Evolutionary conservation across 2,329 filamentous ascomycete species (phyloP), one percentile per base, ranked within the genome.

Genomic region (Arthrobotrys pseudoclavata): DNA sequence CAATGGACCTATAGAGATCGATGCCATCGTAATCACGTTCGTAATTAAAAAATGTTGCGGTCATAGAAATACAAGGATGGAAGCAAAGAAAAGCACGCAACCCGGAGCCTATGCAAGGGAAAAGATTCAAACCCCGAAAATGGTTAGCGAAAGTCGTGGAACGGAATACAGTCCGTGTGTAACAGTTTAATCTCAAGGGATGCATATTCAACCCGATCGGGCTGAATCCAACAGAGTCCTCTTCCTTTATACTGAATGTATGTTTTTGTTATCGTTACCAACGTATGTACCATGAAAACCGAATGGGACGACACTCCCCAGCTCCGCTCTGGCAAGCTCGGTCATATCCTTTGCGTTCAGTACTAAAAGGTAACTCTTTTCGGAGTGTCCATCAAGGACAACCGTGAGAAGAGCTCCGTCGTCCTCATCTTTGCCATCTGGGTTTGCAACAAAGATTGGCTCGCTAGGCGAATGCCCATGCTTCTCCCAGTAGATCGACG

Each of bases 391-490:
- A 81, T 93, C 89, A 1, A 92, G 85, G 3, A 92, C 87, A 0
- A 92, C 86, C 55, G 85, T 88, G 70, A 92, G 81, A 20, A 92
- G 69, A 0, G 89, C 86, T 0, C 90, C 90, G 68, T 89, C 89
- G 80, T 92, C 91, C 0, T 84, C 85, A 1, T 80, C 80, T 0
- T 83, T 84, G 12, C 84, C 83, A 10, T 82, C 82, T 6, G 83
- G 82, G 6, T 80, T 82, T 3, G 81, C 83, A 0, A 93, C 85
- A 78, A 92, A 93, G 34, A 93, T 89, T 0, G 90, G 86, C 82
- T 93, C 91, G 1, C 91, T 88, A 0, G 91, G 91, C 0, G 89
- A 90, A 80, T 92, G 90, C 0, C 87, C 89, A 0, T 84, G 82
- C 0, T 85, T 85, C 10, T 87, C 85, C 91, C 91, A 93, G 76